These are phyloP conservation scores for Cladosporium sp. DNA, from an alignment of 2,329 filamentous ascomycete species.

Conservation along the genomic window DNA sequence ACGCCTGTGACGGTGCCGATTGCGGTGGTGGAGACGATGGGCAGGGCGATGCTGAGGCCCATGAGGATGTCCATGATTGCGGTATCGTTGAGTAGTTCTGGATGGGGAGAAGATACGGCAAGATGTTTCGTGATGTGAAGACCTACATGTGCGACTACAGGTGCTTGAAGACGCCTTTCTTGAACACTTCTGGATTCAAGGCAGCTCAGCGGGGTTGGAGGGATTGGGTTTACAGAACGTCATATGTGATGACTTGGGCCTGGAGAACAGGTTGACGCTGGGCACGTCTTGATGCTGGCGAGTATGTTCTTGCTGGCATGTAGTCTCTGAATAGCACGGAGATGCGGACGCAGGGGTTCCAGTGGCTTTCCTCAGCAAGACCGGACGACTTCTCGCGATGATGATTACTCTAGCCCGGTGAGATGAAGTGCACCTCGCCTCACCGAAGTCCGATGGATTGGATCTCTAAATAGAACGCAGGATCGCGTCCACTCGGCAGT, in stretches of 20 bases:
- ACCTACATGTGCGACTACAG: neutral
- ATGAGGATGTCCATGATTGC: conserved; percentile 25
- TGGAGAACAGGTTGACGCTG: neutral
- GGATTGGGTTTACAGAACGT: neutral
- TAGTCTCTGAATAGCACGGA: too few relatives aligned
- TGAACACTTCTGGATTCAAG: neutral
- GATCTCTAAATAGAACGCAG: neutral
- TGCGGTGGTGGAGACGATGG: conserved; percentile 35
- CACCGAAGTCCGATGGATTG: neutral
- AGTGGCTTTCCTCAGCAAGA: neutral
- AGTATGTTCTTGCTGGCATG: too few relatives aligned
- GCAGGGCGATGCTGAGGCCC: conserved; percentile 31
- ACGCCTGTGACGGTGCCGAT: conserved; percentile 50
- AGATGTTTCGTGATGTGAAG: neutral
- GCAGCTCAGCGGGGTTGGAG: neutral
- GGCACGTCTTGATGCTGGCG: neutral
- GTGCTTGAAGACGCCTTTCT: too few relatives aligned
- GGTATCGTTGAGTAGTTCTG: neutral
- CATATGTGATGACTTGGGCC: neutral
- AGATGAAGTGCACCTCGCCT: too few relatives aligned
- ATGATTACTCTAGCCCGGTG: too few relatives aligned
- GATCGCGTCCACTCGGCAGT: too few relatives aligned
- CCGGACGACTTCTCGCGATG: neutral
- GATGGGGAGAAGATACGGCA: neutral
- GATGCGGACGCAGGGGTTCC: neutral